Percentiles rank a stretch among this genome's conserved stretches.
phyloP scores from a whole-genome alignment of 345 rosid genomes.

The Passiflora organensis region DNA sequence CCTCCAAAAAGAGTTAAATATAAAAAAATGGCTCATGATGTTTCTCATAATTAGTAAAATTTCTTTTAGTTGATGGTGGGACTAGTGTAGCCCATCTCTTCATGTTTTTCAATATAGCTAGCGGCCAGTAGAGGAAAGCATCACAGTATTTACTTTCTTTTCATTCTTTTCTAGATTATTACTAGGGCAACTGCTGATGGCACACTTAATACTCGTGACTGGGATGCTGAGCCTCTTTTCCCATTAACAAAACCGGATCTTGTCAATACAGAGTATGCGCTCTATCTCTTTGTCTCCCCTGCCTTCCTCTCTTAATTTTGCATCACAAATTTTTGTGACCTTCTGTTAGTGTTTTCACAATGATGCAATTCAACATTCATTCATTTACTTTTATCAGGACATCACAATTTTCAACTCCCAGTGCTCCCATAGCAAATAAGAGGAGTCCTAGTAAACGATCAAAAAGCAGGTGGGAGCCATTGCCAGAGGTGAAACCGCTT shows the following conservation, averaged over 20 bases:
- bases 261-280: conserved; percentile 48
- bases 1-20: too few relatives aligned
- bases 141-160: too few relatives aligned
- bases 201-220: conserved; percentile 62
- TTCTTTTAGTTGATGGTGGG: too few relatives aligned
- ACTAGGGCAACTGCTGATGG: conserved; percentile 63
- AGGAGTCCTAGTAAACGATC: conserved; percentile 70
- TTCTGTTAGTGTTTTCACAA: background rate
- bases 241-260: conserved; percentile 40
- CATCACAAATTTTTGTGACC: conserved; percentile 3
- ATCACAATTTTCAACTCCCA: conserved; percentile 33
- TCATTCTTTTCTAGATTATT: conserved; percentile 53
- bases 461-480: conserved; percentile 99
- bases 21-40: too few relatives aligned
- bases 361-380: background rate
- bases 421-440: conserved; percentile 33
- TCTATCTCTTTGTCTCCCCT: conserved; percentile 16
- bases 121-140: too few relatives aligned
- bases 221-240: conserved; percentile 85
- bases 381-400: conserved; percentile 14
- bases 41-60: too few relatives aligned
- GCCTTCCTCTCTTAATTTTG: background rate
- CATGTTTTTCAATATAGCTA: too few relatives aligned
- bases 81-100: too few relatives aligned
- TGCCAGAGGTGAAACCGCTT: conserved; percentile 55